Percentiles rank a stretch among this genome's conserved stretches.
Conservation (phyloP, 2,329 filamentous ascomycete species). For the Arthrinium phaeospermum region DNA sequence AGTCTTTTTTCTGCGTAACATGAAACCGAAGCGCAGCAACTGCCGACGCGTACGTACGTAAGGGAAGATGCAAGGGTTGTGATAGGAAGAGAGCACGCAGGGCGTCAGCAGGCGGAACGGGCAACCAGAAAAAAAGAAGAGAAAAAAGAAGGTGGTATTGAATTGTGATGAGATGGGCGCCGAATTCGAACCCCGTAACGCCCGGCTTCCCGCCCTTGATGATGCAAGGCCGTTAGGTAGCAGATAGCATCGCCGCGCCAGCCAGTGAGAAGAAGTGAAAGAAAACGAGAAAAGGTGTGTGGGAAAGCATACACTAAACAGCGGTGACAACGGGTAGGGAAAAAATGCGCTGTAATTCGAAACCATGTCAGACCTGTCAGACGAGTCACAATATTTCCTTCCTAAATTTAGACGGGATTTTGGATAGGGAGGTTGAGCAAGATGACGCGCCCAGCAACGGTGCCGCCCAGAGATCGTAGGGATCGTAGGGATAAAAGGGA, state of each 20-base stretch:
- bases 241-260: not conserved
- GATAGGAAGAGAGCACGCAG: not conserved
- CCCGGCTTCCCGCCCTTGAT: not conserved
- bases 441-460: slow-evolving; percentile 1
- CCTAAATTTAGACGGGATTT: not conserved
- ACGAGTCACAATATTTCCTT: not conserved
- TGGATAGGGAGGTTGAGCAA: not conserved
- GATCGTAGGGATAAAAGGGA: slow-evolving; percentile 11
- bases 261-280: not conserved
- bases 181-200: slow-evolving; percentile 1
- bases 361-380: slow-evolving; percentile 13
- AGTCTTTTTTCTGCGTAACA: slow-evolving; percentile 7
- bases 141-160: not conserved
- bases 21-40: slow-evolving; percentile 13
- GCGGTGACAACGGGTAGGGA: not conserved
- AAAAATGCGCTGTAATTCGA: not conserved
- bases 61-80: not conserved
- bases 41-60: not conserved
- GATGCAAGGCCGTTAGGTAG: not conserved
- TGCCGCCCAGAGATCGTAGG: not conserved
- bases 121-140: not conserved
- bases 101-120: not conserved
- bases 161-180: not conserved
- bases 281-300: not conserved
- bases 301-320: not conserved